Evolutionary conservation across 495 filamentous ascomycete species (phyloP), one percentile per base, ranked within the genome.

Genomic region (Podospora pseudocomata): DNA sequence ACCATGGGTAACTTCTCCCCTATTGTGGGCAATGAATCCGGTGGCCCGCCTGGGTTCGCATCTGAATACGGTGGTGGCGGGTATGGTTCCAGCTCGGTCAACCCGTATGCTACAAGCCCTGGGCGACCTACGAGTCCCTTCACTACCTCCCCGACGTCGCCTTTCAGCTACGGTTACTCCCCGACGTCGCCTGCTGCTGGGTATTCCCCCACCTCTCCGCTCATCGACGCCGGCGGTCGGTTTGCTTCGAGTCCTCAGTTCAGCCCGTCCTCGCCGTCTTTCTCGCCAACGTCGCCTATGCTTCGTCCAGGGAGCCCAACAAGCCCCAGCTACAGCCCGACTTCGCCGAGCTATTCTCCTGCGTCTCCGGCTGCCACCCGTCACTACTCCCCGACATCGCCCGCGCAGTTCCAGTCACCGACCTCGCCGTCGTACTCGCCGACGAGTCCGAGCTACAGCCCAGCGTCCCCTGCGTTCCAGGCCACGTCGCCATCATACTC

Each of bases 1-100:
- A 91, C 92, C 71, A 90, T 90, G 65, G 89, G 91, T 73, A 90
- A 94, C 68, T 99, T 98, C 88, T 97, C 93, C 20, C 95, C 95
- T 39, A 95, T 99, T 67, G 89, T 89, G 55, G 86, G 90, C 68
- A 82, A 86, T 20, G 90, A 89, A 5, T 87, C 89, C 15, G 92
- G 95, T 65, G 87, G 85, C 49, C 91, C 91, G 54, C 87, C 87
- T 68, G 92, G 93, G 23, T 91, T 97, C 69, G 75, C 70, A 34
- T 85, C 84, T n/a, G 84, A 83, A 68, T 86, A 85, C 60, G 82
- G 82, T 23, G 72, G 82, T 23, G 72, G 73, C 57, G 78, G 79
- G 60, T 81, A 79, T 65, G 78, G 80, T 60, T 75, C 77, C 49
- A 88, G 90, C 70, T 85, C 84, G 11, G 85, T 90, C 69, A 93